Evolutionary conservation across 345 rosid genomes (phyloP), one percentile per base, ranked within the genome.

Genomic region (Eucalyptus erythrocorys): DNA sequence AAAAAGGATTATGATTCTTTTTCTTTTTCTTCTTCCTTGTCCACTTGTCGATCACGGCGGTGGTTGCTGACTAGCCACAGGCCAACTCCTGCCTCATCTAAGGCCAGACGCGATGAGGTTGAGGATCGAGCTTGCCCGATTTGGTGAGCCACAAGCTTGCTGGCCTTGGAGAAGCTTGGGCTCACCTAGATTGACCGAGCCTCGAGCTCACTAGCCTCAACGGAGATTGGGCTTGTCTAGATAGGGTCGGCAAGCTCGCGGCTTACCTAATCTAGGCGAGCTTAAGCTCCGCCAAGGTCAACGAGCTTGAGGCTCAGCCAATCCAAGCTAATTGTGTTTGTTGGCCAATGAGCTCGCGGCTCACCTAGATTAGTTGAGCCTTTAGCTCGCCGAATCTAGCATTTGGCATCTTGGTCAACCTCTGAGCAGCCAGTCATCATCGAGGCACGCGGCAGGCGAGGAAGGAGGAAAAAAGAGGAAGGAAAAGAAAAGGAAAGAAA

Each of bases 321-420:
- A 19, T 51, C 10, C 0, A 7, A 2, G 10, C 10, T 0, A 51
- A 51, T 3, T 2, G 2, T 1, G 4, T 51, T 2, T 1, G 0
- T 4, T 19, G 1, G 55, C 0, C 0, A 0, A 0, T 3, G 9
- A 51, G 1, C 55, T 51, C 1, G 2, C 0, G 0, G 1, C 4
- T 51, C 55, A 19, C 24, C 2, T 51, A 0, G 2, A 50, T 50
- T 50, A 1, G 55, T 4, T 4, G 1, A 1, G 55, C 24, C 55
- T 19, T 1, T 0, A 1, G 55, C 55, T 51, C 0, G 1, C 1
- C 1, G 0, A 0, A 51, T 51, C 24, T 19, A 43, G 45, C 2
- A 9, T 7, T 43, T 2, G 2, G 22, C 24, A 19, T 51, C 55
- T 51, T 51, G 10, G 24, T 51, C 10, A 19, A 0, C 2, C 55